Evolutionary conservation across 352 stramenopile species (phyloP), one percentile per base, ranked within the genome.

Genomic region (Phytophthora ohioensis): DNA sequence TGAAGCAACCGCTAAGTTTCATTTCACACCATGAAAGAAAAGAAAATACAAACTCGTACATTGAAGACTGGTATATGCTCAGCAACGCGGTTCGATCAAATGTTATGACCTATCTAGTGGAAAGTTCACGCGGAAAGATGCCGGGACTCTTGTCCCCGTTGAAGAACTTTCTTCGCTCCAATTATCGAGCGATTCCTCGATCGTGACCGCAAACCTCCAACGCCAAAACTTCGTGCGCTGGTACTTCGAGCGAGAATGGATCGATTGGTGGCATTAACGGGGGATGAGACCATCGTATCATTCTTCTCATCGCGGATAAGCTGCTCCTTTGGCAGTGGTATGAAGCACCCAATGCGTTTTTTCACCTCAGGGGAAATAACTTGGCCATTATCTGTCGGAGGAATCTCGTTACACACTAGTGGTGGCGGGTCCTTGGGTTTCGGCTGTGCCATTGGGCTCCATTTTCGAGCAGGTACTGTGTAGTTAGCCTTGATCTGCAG

Each of bases 401-500:
- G 72, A 17, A 93, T 81, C 61, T 92, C 80, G 12, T 69, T 67
- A 60, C 85, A 94, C 38, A 82, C 77, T 6, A 91, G 63, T 6
- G 76, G 70, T 31, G 87, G 76, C 9, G 84, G 84, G 11, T 91
- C 79, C 10, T 84, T 80, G 0, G 85, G 85, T 30, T 61, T 73
- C 15, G 75, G 73, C 12, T 81, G 58, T 1, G 66, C 73, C 4
- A 85, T 70, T 0, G 83, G 79, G 13, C 77, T 59, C 81, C 84
- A 94, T 61, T 94, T 94, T 38, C 78, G 63, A 39, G 79, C 76
- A 1, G 79, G 74, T 4, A 94, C 79, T 0, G 79, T 81, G 67
- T 91, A 92, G 15, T 79, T 91, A 13, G 80, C 71, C 42, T 86
- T 80, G 4, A 93, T 70, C 62, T 91, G 82, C 12, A 92, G 57